A percentile compares a stretch with the other conserved stretches of the same genome.
Conservation (phyloP, 257 asterid genomes). For the Linaria vulgaris region DNA sequence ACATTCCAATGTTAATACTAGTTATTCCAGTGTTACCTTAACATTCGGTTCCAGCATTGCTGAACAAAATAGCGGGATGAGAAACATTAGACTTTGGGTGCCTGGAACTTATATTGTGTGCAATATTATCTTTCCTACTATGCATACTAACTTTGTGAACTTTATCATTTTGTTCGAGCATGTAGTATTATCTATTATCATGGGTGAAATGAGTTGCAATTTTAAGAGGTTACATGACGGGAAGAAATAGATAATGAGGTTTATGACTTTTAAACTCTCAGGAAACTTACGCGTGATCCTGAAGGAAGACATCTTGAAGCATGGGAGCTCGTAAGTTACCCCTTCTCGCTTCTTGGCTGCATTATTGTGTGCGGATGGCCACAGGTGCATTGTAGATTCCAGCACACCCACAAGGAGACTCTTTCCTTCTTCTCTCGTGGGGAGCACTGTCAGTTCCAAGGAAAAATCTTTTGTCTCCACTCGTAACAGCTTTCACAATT, state of each 20-base stretch:
- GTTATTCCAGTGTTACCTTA: no score
- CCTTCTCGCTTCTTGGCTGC: conserved; percentile 89
- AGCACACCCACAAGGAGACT: conserved; percentile 86
- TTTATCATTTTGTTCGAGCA: conserved; percentile 9
- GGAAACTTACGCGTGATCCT: conserved; percentile 47
- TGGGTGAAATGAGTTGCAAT: conserved; percentile 8
- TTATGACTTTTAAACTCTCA: conserved; percentile 30
- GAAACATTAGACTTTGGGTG: no score
- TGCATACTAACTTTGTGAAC: no score
- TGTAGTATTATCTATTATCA: background rate
- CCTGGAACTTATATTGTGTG: no score
- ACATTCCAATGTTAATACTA: no score
- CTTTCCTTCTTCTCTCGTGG: conserved; percentile 73
- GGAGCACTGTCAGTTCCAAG: conserved; percentile 98
- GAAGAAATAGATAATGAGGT: background rate
- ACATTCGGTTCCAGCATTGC: no score
- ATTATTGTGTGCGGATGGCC: conserved; percentile 57
- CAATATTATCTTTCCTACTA: no score
- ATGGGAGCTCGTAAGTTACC: conserved; percentile 85
- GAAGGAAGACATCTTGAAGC: conserved; percentile 50
- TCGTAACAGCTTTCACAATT: conserved; percentile 80
- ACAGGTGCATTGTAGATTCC: conserved; percentile 91
- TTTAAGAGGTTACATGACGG: no score
- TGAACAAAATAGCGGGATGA: no score
- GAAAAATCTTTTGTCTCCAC: conserved; percentile 78